Evolutionary conservation across 2,329 filamentous ascomycete genomes (phyloP), one percentile per base, ranked within the genome.

Genomic region (Epichloe coenophiala): DNA sequence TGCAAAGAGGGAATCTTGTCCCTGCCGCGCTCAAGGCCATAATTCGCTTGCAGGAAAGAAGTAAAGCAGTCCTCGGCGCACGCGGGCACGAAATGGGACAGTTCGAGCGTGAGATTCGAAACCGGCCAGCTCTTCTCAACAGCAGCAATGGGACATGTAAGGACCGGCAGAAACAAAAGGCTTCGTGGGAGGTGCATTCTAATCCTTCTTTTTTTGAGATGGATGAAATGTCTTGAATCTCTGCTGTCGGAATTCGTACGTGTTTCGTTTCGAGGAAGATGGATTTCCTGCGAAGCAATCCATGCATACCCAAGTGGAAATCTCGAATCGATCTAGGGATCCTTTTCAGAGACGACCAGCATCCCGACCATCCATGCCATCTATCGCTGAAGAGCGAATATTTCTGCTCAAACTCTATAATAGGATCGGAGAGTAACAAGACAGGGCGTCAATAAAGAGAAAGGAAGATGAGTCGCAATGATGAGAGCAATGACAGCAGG

Each of bases 61-160:
- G 72, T 60, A 57, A 88, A 72, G 62, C 85, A 89, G 41, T 64
- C 57, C 54, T 71, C 66, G 4, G 82, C 81, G 60, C 83, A 87
- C 12, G 63, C 54, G 6, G 81, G 80, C n/a, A 83, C 64, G 48
- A 70, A 65, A 49, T 63, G 59, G 39, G 69, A 63, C 27, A 77
- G 59, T 39, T 70, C 67, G 50, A 57, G 59, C 1, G 66, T 61
- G 39, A 72, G 60, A 51, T 51, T 53, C 36, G 51, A 53, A 11
- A 3, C n/a, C 15, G 33, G 21, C 19, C 35, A 47, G n/a, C 58
- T 60, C 52, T 61, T 59, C 40, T 61, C 59, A 49, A 58, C 46
- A 36, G 60, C 60, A 41, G 59, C 57, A 39, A 57, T 57, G 45
- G 57, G 52, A 56, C 57, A 55, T 41, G 60, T 53, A 53, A 65